These are phyloP conservation scores for Cadophora luteo-olivacea DNA, from an alignment of 2,329 filamentous ascomycete species.

Conservation along the genomic window DNA sequence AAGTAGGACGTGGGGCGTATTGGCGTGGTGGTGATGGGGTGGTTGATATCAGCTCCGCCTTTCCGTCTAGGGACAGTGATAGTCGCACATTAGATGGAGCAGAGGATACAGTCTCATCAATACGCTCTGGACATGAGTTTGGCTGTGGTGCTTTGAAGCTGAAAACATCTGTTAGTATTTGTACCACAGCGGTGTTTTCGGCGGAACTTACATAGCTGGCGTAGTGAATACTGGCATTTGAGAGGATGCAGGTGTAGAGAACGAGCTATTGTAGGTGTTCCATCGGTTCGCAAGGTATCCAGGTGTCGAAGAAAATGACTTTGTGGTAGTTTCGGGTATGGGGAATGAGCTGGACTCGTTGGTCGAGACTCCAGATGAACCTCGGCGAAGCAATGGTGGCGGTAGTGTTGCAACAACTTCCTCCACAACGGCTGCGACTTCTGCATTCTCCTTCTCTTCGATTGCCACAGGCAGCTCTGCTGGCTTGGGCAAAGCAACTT, in stretches of 20 bases:
- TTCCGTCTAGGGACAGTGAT: slow-evolving; percentile 86
- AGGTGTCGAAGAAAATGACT: slow-evolving; percentile 44
- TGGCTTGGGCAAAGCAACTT: slow-evolving; percentile 15
- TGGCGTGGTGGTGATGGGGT: slow-evolving; percentile 70
- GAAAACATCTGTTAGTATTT: slow-evolving; percentile 19
- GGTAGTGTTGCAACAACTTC: slow-evolving; percentile 17
- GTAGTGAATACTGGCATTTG: slow-evolving; percentile 41
- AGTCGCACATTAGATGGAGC: slow-evolving; percentile 64
- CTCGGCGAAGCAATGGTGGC: slow-evolving; percentile 21
- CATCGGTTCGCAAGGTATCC: slow-evolving; percentile 57
- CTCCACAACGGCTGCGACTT: slow-evolving; percentile 8
- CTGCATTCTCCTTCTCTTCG: slow-evolving; percentile 17
- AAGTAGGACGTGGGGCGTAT: slow-evolving; percentile 55
- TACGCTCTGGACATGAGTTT: slow-evolving; percentile 42
- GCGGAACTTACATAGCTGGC: slow-evolving; percentile 52
- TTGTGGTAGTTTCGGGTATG: slow-evolving; percentile 30
- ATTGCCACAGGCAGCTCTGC: slow-evolving; percentile 13
- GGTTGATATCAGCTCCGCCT: slow-evolving; percentile 80
- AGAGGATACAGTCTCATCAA: slow-evolving; percentile 33
- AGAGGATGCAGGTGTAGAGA: slow-evolving; percentile 56
- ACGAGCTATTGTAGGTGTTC: slow-evolving; percentile 57
- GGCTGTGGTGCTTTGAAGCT: slow-evolving; percentile 38
- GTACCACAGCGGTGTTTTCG: background rate
- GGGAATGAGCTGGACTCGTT: slow-evolving; percentile 32
- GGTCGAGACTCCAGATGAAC: slow-evolving; percentile 23